These are phyloP conservation scores for Aspergillus sp. DNA, from an alignment of 2,329 filamentous ascomycete genomes.

Conservation along the genomic window DNA sequence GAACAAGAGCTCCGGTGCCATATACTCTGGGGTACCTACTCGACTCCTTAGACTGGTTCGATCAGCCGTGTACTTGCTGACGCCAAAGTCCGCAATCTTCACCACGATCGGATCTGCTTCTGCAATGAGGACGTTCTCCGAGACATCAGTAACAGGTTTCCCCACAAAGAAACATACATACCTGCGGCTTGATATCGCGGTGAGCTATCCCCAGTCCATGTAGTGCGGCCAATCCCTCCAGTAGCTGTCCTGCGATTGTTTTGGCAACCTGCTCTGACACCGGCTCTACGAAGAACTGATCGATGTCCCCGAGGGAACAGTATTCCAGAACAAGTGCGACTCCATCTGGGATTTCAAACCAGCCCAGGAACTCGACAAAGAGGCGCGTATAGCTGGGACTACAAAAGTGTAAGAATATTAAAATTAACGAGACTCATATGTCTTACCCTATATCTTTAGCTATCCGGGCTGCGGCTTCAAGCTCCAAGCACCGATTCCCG, in stretches of 20 bases:
- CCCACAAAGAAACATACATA: background rate
- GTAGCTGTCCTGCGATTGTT: background rate
- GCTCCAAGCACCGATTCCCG: too few relatives aligned
- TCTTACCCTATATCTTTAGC: background rate
- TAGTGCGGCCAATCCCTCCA: background rate
- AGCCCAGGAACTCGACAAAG: background rate
- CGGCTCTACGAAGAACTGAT: background rate
- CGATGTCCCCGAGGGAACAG: background rate
- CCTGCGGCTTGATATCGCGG: background rate
- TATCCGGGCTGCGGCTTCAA: too few relatives aligned
- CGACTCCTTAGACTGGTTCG: background rate
- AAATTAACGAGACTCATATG: too few relatives aligned
- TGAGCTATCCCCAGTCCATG: background rate
- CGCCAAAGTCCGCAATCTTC: background rate
- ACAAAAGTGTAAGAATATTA: too few relatives aligned
- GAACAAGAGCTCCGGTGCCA: background rate
- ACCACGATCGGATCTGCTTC: background rate
- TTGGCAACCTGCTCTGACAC: background rate
- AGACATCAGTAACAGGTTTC: too few relatives aligned
- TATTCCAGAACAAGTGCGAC: background rate
- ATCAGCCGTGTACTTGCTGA: background rate
- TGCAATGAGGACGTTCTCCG: background rate
- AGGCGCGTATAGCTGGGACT: background rate
- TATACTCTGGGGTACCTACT: background rate
- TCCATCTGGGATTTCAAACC: background rate